Evolutionary conservation across 2,329 filamentous ascomycete species (phyloP).

Genomic region (Penicillium sp.): DNA sequence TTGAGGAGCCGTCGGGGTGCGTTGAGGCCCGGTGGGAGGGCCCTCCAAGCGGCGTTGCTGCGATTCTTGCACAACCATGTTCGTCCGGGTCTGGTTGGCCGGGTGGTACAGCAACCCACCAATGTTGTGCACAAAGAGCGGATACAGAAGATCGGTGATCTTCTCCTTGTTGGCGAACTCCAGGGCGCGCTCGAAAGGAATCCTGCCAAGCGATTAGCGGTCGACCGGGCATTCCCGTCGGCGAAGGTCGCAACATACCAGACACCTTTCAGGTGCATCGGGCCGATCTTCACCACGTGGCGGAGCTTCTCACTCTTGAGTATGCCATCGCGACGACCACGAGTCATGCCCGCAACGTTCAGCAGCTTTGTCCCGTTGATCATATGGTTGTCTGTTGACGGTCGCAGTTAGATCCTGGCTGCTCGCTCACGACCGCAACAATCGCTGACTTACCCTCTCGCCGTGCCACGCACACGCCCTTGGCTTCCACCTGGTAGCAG

Average conservation of each 20-base stretch:
- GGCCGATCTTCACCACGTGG: slow-evolving; percentile 97
- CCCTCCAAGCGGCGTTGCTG: slow-evolving; percentile 71
- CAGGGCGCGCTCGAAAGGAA: slow-evolving; percentile 93
- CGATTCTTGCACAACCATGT: slow-evolving; percentile 79
- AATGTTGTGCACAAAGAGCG: slow-evolving; percentile 96
- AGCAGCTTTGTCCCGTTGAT: slow-evolving; percentile 97
- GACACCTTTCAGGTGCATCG: slow-evolving; percentile 97
- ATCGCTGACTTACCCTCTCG: slow-evolving; percentile 68
- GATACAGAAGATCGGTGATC: slow-evolving; percentile 92
- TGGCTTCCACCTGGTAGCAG: slow-evolving; percentile 95
- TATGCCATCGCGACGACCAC: slow-evolving; percentile 91
- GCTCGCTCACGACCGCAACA: neutral
- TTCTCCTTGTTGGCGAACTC: slow-evolving; percentile 99
- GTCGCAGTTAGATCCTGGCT: neutral
- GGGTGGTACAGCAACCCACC: slow-evolving; percentile 91
- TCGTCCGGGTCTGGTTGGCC: slow-evolving; percentile 72
- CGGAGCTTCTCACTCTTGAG: slow-evolving; percentile 96
- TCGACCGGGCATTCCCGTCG: slow-evolving; percentile 2
- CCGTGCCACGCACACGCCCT: slow-evolving; percentile 91
- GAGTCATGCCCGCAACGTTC: slow-evolving; percentile 97
- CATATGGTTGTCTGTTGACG: slow-evolving; percentile 82
- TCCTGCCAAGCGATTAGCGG: slow-evolving; percentile 59
- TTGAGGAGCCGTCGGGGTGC: slow-evolving; percentile 65
- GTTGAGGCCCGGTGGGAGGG: slow-evolving; percentile 44
- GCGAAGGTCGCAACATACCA: slow-evolving; percentile 62